Percentiles rank a stretch among this genome's conserved stretches.
Evolutionary conservation across 441 rosid genomes (phyloP).

Genomic region (Cnidoscolus chayamansa): DNA sequence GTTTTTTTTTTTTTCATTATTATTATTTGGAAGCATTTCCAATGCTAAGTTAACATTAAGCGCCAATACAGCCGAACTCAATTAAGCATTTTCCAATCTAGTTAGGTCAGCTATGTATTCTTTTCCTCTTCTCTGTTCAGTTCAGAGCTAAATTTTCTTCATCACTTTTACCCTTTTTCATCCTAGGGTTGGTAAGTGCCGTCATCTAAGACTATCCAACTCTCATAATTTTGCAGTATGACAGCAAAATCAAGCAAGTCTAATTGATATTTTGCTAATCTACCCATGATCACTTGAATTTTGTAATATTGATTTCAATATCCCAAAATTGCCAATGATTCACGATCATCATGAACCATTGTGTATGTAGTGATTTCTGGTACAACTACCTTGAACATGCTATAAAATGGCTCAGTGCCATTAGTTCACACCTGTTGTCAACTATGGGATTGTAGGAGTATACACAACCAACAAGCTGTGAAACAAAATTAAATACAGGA

Average conservation of each 20-base stretch:
- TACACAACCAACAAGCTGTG: background rate
- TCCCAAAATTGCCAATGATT: background rate
- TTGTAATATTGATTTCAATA: background rate
- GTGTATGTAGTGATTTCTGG: background rate
- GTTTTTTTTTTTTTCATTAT: too few species aligned
- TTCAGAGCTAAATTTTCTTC: background rate
- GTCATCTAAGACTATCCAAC: background rate
- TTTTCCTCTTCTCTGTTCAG: background rate
- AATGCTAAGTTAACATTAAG: background rate
- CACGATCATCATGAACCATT: background rate
- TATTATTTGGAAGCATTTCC: too few species aligned
- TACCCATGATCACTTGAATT: background rate
- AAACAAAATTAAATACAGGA: too few species aligned
- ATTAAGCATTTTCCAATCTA: background rate
- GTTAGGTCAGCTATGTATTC: background rate
- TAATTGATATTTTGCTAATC: background rate
- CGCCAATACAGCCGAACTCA: too few species aligned
- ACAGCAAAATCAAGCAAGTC: too few species aligned
- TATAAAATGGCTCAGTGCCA: too few species aligned
- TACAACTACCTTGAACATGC: conserved; percentile 4
- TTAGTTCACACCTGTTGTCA: too few species aligned
- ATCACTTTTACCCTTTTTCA: background rate
- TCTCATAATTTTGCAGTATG: background rate
- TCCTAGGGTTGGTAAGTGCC: background rate
- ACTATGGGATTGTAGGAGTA: background rate